These are phyloP conservation scores for Wickerhamomyces chambardii DNA, from an alignment of 805 yeast genomes.

Conservation along the genomic window DNA sequence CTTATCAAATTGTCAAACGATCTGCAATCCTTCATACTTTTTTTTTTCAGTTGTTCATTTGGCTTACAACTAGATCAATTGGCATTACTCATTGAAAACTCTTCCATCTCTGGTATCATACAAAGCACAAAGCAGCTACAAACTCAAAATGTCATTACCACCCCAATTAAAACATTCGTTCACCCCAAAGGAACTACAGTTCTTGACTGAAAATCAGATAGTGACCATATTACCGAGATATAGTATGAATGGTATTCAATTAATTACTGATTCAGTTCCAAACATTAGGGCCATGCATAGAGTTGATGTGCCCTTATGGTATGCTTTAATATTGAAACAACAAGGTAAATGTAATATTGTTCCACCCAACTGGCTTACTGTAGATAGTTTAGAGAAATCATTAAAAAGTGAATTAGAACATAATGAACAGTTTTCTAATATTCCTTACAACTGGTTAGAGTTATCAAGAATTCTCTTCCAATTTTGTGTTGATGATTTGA, in stretches of 20 bases:
- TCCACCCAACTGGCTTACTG: conserved; percentile 77
- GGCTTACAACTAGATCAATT: no score
- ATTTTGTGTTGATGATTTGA: conserved; percentile 70
- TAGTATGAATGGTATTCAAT: conserved; percentile 50
- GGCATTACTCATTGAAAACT: no score
- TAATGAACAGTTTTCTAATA: conserved; percentile 49
- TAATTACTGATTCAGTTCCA: conserved; percentile 59
- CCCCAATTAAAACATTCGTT: conserved; percentile 42
- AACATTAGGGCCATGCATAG: conserved; percentile 59
- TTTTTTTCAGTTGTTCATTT: no score
- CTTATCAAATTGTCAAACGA: no score
- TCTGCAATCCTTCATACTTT: no score
- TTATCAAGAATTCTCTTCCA: conserved; percentile 57
- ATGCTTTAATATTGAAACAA: conserved; percentile 72
- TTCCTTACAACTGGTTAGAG: conserved; percentile 91
- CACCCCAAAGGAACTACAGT: conserved; percentile 71
- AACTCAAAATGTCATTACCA: conserved; percentile 63
- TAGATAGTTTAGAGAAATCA: conserved; percentile 39
- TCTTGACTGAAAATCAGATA: conserved; percentile 73
- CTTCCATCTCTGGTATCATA: no score
- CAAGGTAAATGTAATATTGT: conserved; percentile 83
- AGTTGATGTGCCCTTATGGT: conserved; percentile 74
- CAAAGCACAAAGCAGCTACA: no score
- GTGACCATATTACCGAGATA: conserved; percentile 76
- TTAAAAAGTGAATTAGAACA: conserved; percentile 60